Conservation (phyloP, 306 rosid genomes). For the Ceratonia siliqua region DNA sequence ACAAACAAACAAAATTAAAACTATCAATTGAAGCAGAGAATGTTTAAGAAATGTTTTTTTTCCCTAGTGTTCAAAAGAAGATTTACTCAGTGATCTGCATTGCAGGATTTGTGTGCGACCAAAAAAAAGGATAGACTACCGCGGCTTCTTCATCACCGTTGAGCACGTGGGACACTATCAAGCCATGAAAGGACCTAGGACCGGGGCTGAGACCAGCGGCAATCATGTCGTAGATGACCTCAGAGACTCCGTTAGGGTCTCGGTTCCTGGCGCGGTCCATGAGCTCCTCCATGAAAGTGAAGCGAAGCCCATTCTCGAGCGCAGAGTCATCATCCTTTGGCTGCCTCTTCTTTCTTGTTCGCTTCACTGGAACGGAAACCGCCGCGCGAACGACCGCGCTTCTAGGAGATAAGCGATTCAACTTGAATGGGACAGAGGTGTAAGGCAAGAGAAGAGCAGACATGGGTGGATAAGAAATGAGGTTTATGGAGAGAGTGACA, state of each 20-base stretch:
- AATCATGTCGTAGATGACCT: slow-evolving; percentile 87
- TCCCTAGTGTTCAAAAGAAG: neutral
- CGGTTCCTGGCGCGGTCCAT: slow-evolving; percentile 78
- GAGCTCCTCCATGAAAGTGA: slow-evolving; percentile 94
- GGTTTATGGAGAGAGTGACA: neutral
- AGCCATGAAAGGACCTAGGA: slow-evolving; percentile 90
- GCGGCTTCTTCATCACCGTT: slow-evolving; percentile 77
- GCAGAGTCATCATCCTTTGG: slow-evolving; percentile 55
- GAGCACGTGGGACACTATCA: slow-evolving; percentile 73
- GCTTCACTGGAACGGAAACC: slow-evolving; percentile 61
- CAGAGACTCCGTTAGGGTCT: slow-evolving; percentile 67
- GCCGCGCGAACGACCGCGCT: slow-evolving; percentile 49
- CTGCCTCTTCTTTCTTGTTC: slow-evolving; percentile 62
- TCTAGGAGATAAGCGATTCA: slow-evolving; percentile 37
- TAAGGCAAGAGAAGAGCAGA: slow-evolving; percentile 32
- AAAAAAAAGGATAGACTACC: slow-evolving; percentile 39
- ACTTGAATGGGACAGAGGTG: slow-evolving; percentile 36
- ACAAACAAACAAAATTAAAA: neutral
- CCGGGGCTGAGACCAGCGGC: slow-evolving; percentile 93
- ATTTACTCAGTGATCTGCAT: neutral
- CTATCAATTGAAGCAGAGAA: neutral
- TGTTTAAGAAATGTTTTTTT: too few relatives aligned
- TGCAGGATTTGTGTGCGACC: neutral
- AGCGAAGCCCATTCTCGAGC: slow-evolving; percentile 73
- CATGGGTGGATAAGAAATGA: slow-evolving; percentile 25